Evolutionary conservation across 2,329 filamentous ascomycete species (phyloP).

Genomic region (Phialophora macrospora): DNA sequence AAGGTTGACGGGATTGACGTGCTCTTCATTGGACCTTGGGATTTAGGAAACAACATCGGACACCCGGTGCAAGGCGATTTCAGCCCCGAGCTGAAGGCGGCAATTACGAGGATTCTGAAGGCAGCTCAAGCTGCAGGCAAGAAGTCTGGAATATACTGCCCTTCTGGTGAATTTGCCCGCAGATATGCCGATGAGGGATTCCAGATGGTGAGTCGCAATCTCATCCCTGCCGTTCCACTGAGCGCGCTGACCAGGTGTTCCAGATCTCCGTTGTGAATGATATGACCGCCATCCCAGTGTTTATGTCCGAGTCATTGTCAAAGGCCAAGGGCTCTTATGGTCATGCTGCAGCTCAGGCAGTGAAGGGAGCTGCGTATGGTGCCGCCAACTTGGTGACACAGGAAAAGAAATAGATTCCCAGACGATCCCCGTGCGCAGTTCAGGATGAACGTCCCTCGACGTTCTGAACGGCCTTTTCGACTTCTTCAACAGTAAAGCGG

Average conservation of each 20-base stretch:
- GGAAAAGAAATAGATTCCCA: slow-evolving; percentile 27
- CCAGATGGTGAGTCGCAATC: slow-evolving; percentile 54
- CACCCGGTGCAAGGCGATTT: slow-evolving; percentile 56
- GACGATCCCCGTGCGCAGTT: neutral
- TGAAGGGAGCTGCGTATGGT: slow-evolving; percentile 39
- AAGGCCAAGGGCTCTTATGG: slow-evolving; percentile 44
- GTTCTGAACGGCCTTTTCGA: slow-evolving; percentile 60
- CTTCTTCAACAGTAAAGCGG: slow-evolving; percentile 63
- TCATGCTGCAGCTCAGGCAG: slow-evolving; percentile 36
- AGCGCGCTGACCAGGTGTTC: slow-evolving; percentile 7
- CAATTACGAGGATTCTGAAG: slow-evolving; percentile 57
- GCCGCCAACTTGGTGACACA: slow-evolving; percentile 32
- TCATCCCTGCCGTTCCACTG: neutral
- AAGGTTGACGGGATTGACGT: slow-evolving; percentile 58
- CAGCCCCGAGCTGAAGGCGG: slow-evolving; percentile 56
- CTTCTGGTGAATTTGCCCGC: slow-evolving; percentile 57
- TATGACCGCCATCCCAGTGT: slow-evolving; percentile 51
- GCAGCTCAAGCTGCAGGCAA: slow-evolving; percentile 60
- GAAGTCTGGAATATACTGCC: slow-evolving; percentile 61
- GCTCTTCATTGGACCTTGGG: slow-evolving; percentile 60
- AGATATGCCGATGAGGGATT: slow-evolving; percentile 60
- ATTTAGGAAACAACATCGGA: slow-evolving; percentile 63
- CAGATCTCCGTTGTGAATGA: slow-evolving; percentile 53
- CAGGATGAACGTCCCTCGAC: slow-evolving; percentile 37
- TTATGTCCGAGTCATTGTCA: slow-evolving; percentile 46